Percentiles rank a stretch among this genome's conserved stretches.
Evolutionary conservation across 1,284 basidiomycete species (phyloP).

Genomic region (Anthracocystis walkeri): DNA sequence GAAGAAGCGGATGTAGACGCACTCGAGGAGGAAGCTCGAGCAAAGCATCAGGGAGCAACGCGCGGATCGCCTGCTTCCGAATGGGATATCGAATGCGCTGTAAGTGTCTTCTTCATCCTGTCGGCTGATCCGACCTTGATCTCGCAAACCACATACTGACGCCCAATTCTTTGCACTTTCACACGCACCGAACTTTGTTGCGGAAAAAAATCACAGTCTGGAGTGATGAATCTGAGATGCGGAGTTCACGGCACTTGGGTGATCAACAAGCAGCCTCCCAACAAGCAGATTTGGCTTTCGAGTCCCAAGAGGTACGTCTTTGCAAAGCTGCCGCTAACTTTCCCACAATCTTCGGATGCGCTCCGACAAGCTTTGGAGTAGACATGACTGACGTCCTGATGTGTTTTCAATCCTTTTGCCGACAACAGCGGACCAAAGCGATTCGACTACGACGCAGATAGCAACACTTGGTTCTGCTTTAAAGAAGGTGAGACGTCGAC

Average conservation of each 20-base stretch:
- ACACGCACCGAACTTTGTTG: too few relatives aligned
- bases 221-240: conserved; percentile 87
- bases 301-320: conserved; percentile 75
- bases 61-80: conserved; percentile 70
- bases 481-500: conserved; percentile 58
- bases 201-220: conserved; percentile 74
- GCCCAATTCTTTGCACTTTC: background rate
- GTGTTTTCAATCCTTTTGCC: background rate
- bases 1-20: conserved; percentile 73
- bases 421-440: conserved; percentile 63
- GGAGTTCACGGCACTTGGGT: conserved; percentile 93
- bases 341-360: background rate
- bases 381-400: background rate
- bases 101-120: conserved; percentile 72
- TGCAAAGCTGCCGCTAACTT: background rate
- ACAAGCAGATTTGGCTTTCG: conserved; percentile 98
- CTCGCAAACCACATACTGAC: background rate
- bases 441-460: conserved; percentile 62
- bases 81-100: conserved; percentile 93
- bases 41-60: conserved; percentile 17
- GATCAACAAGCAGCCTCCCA: conserved; percentile 99
- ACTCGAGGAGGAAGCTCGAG: conserved; percentile 31
- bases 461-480: conserved; percentile 60
- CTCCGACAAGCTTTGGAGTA: background rate
- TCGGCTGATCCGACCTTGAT: conserved; percentile 12